Conservation (phyloP, 2,329 filamentous ascomycete genomes). For the Fusarium torreyae region DNA sequence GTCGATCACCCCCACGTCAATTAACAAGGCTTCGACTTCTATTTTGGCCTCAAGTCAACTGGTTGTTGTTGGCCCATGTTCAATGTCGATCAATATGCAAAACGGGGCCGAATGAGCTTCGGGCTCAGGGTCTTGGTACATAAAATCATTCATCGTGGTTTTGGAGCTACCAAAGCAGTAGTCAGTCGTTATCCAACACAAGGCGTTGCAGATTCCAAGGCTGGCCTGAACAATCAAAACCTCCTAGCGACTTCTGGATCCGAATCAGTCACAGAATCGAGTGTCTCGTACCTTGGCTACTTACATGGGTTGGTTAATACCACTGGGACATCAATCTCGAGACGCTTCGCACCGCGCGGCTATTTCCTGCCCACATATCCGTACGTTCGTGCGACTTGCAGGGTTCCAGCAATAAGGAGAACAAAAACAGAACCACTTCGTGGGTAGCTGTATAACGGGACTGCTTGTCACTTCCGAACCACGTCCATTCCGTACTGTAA, state of each 20-base stretch:
- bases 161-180: slow-evolving; percentile 11
- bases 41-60: slow-evolving; percentile 30
- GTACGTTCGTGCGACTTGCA: slow-evolving; percentile 23
- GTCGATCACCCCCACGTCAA: slow-evolving; percentile 27
- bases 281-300: slow-evolving; percentile 25
- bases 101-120: slow-evolving; percentile 25
- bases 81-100: slow-evolving; percentile 42
- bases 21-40: slow-evolving; percentile 25
- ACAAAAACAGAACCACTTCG: slow-evolving; percentile 19
- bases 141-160: slow-evolving; percentile 1
- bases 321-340: slow-evolving; percentile 20
- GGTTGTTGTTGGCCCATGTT: slow-evolving; percentile 6
- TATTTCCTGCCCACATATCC: slow-evolving; percentile 22
- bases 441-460: background rate
- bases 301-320: background rate
- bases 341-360: slow-evolving; percentile 40
- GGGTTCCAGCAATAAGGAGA: slow-evolving; percentile 30
- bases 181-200: background rate
- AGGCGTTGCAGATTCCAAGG: slow-evolving; percentile 6
- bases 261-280: slow-evolving; percentile 24
- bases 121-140: slow-evolving; percentile 6
- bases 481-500: background rate
- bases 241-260: slow-evolving; percentile 21
- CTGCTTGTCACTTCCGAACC: background rate
- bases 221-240: slow-evolving; percentile 16